These are phyloP conservation scores for Phyllosticta citrichinensis DNA, from an alignment of 2,329 filamentous ascomycete genomes.

Conservation along the genomic window DNA sequence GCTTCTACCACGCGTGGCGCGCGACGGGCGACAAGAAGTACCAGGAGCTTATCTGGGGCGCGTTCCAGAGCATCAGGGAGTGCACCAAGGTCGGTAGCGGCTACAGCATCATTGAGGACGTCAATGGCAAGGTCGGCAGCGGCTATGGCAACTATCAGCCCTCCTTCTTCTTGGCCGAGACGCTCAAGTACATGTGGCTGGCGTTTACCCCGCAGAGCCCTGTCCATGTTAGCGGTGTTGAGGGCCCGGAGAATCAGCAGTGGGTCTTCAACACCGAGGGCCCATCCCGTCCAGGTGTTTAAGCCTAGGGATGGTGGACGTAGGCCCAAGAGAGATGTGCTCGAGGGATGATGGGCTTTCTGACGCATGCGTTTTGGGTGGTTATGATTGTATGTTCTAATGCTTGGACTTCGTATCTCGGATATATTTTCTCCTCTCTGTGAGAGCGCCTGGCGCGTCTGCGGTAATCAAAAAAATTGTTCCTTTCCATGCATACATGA, in stretches of 20 bases:
- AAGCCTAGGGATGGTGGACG: neutral
- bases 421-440: too few relatives aligned
- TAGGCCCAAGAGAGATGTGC: neutral
- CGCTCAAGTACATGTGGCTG: slow-evolving; percentile 74
- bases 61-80: slow-evolving; percentile 57
- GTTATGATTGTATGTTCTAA: too few relatives aligned
- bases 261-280: slow-evolving; percentile 59
- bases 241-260: slow-evolving; percentile 33
- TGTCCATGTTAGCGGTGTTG: slow-evolving; percentile 39
- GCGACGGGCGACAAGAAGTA: slow-evolving; percentile 66
- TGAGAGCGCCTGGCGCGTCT: too few relatives aligned
- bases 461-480: too few relatives aligned
- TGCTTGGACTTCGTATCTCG: too few relatives aligned
- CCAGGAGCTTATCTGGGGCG: slow-evolving; percentile 76
- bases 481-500: too few relatives aligned
- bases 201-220: slow-evolving; percentile 45
- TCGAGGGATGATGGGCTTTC: neutral
- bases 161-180: slow-evolving; percentile 81
- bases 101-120: slow-evolving; percentile 55
- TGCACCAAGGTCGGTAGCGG: slow-evolving; percentile 56
- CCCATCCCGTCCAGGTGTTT: slow-evolving; percentile 46
- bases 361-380: too few relatives aligned
- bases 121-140: slow-evolving; percentile 54
- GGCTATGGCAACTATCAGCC: slow-evolving; percentile 62
- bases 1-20: slow-evolving; percentile 78